These are phyloP conservation scores for Trichosporon sp. DNA, from an alignment of 1,284 basidiomycete species.

Conservation along the genomic window DNA sequence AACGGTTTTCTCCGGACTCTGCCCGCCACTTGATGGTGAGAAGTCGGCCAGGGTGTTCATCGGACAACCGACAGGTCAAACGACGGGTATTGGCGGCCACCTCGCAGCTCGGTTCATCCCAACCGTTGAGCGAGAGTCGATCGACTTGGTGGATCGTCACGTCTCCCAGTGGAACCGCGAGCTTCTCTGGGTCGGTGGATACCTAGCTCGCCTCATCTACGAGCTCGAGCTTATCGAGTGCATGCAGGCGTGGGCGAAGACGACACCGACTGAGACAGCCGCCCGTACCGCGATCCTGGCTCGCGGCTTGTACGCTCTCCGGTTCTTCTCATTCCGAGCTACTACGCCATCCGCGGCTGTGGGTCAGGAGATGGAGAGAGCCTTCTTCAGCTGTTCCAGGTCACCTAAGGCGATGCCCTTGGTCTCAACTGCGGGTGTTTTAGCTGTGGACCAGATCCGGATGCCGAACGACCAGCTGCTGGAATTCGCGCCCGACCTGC, in stretches of 20 bases:
- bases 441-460: constrained; percentile 70
- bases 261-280: constrained; percentile 57
- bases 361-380: constrained; percentile 72
- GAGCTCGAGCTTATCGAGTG: constrained; percentile 72
- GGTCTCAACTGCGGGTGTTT: constrained; percentile 78
- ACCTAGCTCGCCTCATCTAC: constrained; percentile 77
- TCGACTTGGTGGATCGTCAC: constrained; percentile 73
- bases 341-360: constrained; percentile 88
- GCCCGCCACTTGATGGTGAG: constrained; percentile 74
- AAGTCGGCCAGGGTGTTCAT: constrained; percentile 48
- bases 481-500: constrained; percentile 77
- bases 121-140: constrained; percentile 93
- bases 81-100: constrained; percentile 89
- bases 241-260: constrained; percentile 52
- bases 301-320: constrained; percentile 77
- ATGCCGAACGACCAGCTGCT: constrained; percentile 74
- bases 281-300: constrained; percentile 64
- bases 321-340: constrained; percentile 82
- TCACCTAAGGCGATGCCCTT: constrained; percentile 65
- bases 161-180: constrained; percentile 70
- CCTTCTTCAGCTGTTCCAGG: constrained; percentile 73
- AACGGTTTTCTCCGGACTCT: constrained; percentile 81
- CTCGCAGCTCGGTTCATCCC: constrained; percentile 92
- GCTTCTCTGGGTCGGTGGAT: constrained; percentile 77
- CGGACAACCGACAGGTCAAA: constrained; percentile 69